phyloP scores from a whole-genome alignment of 2,329 filamentous ascomycete genomes.

The Fusarium dlaminii region DNA sequence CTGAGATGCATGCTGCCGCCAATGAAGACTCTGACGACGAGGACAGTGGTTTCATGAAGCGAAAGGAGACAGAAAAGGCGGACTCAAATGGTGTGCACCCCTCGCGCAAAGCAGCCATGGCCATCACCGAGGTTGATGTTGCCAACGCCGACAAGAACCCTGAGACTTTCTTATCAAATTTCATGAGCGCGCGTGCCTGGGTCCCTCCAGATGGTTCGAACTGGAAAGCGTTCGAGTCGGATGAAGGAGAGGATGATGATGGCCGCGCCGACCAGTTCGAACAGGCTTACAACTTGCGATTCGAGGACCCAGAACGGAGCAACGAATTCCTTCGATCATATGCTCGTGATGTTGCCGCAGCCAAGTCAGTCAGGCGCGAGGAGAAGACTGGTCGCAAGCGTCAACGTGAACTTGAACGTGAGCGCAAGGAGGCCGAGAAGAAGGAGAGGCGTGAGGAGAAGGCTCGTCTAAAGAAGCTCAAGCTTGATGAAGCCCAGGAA shows the following conservation, averaged over 20 bases:
- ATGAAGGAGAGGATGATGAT: slow-evolving; percentile 81
- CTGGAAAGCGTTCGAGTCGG: slow-evolving; percentile 88
- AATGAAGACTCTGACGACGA: slow-evolving; percentile 63
- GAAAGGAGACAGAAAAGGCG: slow-evolving; percentile 65
- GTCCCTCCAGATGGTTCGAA: slow-evolving; percentile 71
- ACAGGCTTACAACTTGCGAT: slow-evolving; percentile 92
- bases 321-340: slow-evolving; percentile 91
- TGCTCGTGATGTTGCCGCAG: slow-evolving; percentile 83
- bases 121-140: slow-evolving; percentile 70
- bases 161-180: slow-evolving; percentile 93
- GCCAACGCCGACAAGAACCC: slow-evolving; percentile 86
- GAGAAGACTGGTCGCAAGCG: slow-evolving; percentile 81
- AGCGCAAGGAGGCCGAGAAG: slow-evolving; percentile 82
- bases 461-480: slow-evolving; percentile 83
- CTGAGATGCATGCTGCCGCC: slow-evolving; percentile 77
- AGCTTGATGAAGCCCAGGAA: slow-evolving; percentile 88
- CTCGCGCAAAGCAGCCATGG: slow-evolving; percentile 58
- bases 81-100: slow-evolving; percentile 63
- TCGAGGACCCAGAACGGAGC: slow-evolving; percentile 88
- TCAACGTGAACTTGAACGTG: slow-evolving; percentile 79
- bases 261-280: slow-evolving; percentile 87
- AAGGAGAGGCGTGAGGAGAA: slow-evolving; percentile 80
- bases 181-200: slow-evolving; percentile 93
- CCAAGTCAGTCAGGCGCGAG: slow-evolving; percentile 86
- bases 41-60: slow-evolving; percentile 76